These are phyloP conservation scores for Globisporangium cederbergense DNA, from an alignment of 352 stramenopile species.

Conservation along the genomic window DNA sequence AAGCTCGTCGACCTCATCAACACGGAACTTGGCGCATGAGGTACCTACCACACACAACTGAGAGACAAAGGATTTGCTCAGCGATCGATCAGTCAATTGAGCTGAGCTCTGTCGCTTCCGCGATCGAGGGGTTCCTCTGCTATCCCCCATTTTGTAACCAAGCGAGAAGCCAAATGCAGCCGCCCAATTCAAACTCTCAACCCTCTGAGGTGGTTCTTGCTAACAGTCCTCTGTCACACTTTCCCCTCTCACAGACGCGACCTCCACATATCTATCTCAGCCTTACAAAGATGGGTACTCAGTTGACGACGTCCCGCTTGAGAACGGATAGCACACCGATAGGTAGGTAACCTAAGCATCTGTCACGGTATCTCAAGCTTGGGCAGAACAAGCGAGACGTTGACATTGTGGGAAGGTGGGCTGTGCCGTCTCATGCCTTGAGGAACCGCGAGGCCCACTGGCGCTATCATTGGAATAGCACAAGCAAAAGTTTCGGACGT, in stretches of 20 bases:
- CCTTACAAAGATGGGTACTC: too few species aligned
- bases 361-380: too few species aligned
- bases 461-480: too few species aligned
- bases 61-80: neutral
- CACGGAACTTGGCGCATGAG: conserved; percentile 31
- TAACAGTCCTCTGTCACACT: neutral
- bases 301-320: too few species aligned
- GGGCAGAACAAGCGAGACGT: too few species aligned
- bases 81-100: neutral
- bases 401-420: too few species aligned
- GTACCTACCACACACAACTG: neutral
- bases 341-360: too few species aligned
- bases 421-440: too few species aligned
- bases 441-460: too few species aligned
- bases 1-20: conserved; percentile 75
- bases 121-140: neutral
- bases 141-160: neutral
- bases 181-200: neutral
- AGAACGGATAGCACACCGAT: too few species aligned
- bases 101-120: neutral
- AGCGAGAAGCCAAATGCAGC: neutral
- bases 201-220: neutral
- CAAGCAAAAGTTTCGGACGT: too few species aligned
- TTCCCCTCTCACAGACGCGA: neutral
- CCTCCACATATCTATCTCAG: too few species aligned